A percentile compares a stretch with the other conserved stretches of the same genome.
Conservation (phyloP, 768 basidiomycete genomes). For the Mycena rebaudengoi region DNA sequence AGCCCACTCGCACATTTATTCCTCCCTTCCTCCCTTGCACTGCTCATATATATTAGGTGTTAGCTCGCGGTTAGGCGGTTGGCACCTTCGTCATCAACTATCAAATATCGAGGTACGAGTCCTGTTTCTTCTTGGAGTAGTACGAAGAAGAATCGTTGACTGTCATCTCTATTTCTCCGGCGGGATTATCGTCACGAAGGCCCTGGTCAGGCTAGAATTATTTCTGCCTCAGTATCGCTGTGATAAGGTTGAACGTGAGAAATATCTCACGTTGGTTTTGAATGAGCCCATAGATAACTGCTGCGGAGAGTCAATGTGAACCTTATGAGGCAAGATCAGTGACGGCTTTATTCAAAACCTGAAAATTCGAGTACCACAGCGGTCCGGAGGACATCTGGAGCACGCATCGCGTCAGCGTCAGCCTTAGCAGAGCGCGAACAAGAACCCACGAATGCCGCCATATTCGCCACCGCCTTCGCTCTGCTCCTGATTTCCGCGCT, state of each 20-base stretch:
- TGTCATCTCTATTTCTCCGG: not conserved
- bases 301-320: not conserved
- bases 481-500: not conserved
- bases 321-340: not conserved
- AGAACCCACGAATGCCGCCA: constrained; percentile 1
- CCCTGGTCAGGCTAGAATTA: not conserved
- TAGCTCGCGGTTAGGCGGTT: too few species aligned
- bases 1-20: too few species aligned
- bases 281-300: not conserved
- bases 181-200: not conserved
- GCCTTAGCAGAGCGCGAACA: not conserved
- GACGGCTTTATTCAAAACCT: constrained; percentile 1
- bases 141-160: not conserved
- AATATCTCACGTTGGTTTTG: constrained; percentile 9
- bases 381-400: not conserved
- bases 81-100: too few species aligned
- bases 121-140: not conserved
- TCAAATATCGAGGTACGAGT: too few species aligned
- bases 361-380: not conserved
- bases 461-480: constrained; percentile 6
- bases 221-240: not conserved
- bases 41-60: too few species aligned
- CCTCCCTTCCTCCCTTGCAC: too few species aligned
- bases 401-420: constrained; percentile 1
- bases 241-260: not conserved